A percentile compares a stretch with the other conserved stretches of the same genome.
Conservation (phyloP, 1,284 basidiomycete species). For the Erythrobasidium hasegawianum region DNA sequence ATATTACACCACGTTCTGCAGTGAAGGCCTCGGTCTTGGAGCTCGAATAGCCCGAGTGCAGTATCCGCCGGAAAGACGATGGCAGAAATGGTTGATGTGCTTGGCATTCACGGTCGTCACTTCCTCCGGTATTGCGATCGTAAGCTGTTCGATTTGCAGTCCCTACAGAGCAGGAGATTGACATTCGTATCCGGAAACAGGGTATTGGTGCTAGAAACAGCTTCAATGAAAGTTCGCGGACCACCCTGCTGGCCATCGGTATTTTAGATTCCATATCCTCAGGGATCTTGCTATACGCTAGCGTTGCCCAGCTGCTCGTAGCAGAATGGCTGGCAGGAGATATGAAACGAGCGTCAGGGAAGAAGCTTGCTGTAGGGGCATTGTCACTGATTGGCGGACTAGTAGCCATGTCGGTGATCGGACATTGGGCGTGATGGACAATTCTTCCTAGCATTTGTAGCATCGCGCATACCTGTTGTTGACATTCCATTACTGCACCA, state of each 20-base stretch:
- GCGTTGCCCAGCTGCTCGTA: conserved; percentile 24
- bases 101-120: conserved; percentile 42
- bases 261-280: conserved; percentile 78
- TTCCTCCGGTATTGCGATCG: conserved; percentile 41
- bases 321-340: conserved; percentile 33
- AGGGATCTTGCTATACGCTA: conserved; percentile 62
- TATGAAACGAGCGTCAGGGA: conserved; percentile 5
- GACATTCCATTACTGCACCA: too few relatives aligned
- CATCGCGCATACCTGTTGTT: too few relatives aligned
- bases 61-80: neutral
- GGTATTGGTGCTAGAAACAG: conserved; percentile 46
- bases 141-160: neutral
- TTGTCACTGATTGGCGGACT: conserved; percentile 16
- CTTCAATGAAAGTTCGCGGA: conserved; percentile 47
- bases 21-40: conserved; percentile 43
- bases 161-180: conserved; percentile 43
- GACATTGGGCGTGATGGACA: conserved; percentile 22
- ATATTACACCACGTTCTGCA: too few relatives aligned
- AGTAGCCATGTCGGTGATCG: conserved; percentile 26
- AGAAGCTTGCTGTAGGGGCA: conserved; percentile 10
- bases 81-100: conserved; percentile 44
- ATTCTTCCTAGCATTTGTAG: too few relatives aligned
- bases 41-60: conserved; percentile 45
- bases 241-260: conserved; percentile 54
- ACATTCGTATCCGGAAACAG: conserved; percentile 47